Evolutionary conservation across 371 early-diverging fungal genomes (phyloP), one percentile per base, ranked within the genome.

Genomic region (Mycotypha africana): DNA sequence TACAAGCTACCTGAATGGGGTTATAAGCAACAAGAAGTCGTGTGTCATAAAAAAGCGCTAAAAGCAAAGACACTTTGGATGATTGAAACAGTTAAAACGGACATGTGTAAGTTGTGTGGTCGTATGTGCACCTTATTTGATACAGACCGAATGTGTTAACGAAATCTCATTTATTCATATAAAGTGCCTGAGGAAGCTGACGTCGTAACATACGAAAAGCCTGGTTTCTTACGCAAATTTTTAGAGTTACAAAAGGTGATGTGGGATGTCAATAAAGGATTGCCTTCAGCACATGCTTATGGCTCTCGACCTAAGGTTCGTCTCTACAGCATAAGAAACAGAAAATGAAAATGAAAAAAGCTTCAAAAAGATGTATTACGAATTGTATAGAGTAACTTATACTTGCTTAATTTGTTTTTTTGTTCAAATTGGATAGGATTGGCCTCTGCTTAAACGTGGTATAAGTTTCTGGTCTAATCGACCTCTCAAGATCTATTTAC

Each of bases 1-100:
- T 75, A 79, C 30, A 87, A 87, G 67, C 66, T 94, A 14, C 98
- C 98, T 10, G 84, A 87, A 26, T 99, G 99, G 99, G 99, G 85
- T 5, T 95, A 85, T 71, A 82, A 81, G 23, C 98, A 98, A 67
- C 89, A 88, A 44, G 97, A 99, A 62, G 89, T 98, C 23, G 88
- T 84, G 1, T 89, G 90, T 51, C 81, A 86, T 56, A 70, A 78
- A 30, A 72, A 74, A 24, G 84, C 83, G 1, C 70, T 61, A 38
- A 51, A 60, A 7, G 70, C 79, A 22, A 85, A 81, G 49, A 71
- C 82, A 4, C 45, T 79, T 9, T 89, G 88, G 86, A 68, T 68
- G 47, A 62, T 84, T 43, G 82, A 81, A 45, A 53, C 64, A 12
- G 74, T 73, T 42, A 16, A 41, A 8, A 65, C 77, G 49, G 48